phyloP scores from a whole-genome alignment of 139 green algal genomes.

The Chlorella sp. region DNA sequence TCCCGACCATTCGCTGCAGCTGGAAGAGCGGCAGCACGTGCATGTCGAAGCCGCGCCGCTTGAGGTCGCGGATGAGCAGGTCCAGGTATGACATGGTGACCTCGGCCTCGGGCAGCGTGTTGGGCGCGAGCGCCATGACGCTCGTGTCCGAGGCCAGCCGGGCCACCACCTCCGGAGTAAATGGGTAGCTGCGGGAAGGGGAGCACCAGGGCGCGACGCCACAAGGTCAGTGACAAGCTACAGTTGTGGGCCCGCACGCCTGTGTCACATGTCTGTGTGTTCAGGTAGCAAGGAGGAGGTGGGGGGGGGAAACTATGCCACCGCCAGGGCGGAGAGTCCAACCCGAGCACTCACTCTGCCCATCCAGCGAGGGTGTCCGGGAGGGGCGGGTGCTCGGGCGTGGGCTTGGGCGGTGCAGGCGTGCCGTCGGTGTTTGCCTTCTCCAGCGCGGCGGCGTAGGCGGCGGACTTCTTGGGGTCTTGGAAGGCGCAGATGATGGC shows the following conservation, averaged over 20 bases:
- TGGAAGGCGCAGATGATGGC: constrained; percentile 7
- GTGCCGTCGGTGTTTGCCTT: background rate
- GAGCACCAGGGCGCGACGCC: too few relatives aligned
- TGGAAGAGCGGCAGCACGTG: constrained; percentile 34
- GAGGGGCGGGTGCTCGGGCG: constrained; percentile 10
- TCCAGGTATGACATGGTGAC: constrained; percentile 29
- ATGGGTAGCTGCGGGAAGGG: constrained; percentile 8
- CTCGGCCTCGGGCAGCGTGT: constrained; percentile 24
- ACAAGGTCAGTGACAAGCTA: too few relatives aligned
- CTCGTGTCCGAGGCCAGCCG: constrained; percentile 2
- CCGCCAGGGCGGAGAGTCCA: too few relatives aligned
- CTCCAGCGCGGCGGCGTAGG: background rate
- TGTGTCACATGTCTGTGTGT: too few relatives aligned
- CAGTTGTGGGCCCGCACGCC: too few relatives aligned
- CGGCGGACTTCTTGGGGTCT: constrained; percentile 3
- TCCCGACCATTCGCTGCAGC: constrained; percentile 33
- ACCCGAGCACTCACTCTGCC: constrained; percentile 18
- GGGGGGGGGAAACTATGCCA: background rate
- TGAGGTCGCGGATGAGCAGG: constrained; percentile 17
- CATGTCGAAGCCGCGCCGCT: constrained; percentile 16
- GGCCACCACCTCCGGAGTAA: constrained; percentile 1
- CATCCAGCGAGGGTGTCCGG: constrained; percentile 27
- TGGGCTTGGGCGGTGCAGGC: background rate
- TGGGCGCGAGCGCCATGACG: constrained; percentile 7
- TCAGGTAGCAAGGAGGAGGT: background rate